Conservation (phyloP, 495 filamentous ascomycete genomes). For the Cladorrhinum samala region DNA sequence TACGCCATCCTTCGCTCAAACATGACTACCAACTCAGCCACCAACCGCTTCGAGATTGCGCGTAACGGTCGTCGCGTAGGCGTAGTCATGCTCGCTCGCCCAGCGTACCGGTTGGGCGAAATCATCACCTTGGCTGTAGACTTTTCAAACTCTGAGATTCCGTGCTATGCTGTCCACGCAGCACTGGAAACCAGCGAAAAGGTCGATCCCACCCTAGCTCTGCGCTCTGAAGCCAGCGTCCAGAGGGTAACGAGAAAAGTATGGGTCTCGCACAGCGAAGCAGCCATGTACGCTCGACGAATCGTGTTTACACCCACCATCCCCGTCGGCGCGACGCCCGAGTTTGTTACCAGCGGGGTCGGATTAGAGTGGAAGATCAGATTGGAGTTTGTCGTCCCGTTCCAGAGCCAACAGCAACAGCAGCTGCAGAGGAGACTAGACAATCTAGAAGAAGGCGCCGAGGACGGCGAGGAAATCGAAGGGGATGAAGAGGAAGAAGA, state of each 20-base stretch:
- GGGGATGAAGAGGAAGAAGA: constrained; percentile 14
- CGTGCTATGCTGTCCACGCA: constrained; percentile 72
- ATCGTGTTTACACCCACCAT: constrained; percentile 75
- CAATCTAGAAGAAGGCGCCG: constrained; percentile 5
- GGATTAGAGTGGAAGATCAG: constrained; percentile 78
- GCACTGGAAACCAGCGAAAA: constrained; percentile 74
- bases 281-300: constrained; percentile 70
- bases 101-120: constrained; percentile 87
- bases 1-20: constrained; percentile 80
- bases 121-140: constrained; percentile 75
- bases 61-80: constrained; percentile 80
- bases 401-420: constrained; percentile 7
- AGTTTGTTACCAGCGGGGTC: constrained; percentile 82
- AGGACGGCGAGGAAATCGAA: constrained; percentile 5
- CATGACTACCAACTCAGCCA: constrained; percentile 46
- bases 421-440: neutral
- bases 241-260: constrained; percentile 76
- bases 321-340: constrained; percentile 72
- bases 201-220: constrained; percentile 67
- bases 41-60: constrained; percentile 90
- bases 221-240: constrained; percentile 79
- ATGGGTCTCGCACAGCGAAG: constrained; percentile 68
- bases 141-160: constrained; percentile 64
- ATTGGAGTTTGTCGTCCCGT: constrained; percentile 77
- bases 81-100: constrained; percentile 80